Evolutionary conservation across 495 filamentous ascomycete genomes (phyloP).

Genomic region (Xylona heveae): DNA sequence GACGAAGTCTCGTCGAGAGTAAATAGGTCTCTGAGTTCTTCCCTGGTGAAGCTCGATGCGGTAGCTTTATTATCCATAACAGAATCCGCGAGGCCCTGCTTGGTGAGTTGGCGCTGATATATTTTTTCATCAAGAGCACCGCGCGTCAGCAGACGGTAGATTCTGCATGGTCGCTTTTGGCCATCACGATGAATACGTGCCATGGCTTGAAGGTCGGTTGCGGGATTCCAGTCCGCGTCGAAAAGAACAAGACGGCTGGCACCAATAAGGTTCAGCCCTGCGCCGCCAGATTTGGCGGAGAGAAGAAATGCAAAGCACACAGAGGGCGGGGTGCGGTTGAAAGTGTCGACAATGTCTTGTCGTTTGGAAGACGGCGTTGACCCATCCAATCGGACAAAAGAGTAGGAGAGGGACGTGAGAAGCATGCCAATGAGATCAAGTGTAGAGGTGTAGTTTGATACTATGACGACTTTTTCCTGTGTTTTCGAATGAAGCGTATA

Average conservation of each 20-base stretch:
- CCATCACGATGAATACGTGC: conserved; percentile 64
- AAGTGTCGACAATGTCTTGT: conserved; percentile 54
- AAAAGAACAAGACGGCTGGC: conserved; percentile 58
- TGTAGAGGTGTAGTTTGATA: conserved; percentile 67
- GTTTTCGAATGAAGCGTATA: conserved; percentile 37
- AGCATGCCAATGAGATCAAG: conserved; percentile 47
- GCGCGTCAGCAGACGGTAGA: conserved; percentile 53
- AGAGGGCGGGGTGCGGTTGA: conserved; percentile 38
- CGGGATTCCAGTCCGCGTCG: conserved; percentile 71
- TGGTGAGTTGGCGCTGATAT: conserved; percentile 62
- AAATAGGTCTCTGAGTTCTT: conserved; percentile 55
- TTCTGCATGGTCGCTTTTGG: conserved; percentile 46
- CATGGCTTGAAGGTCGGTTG: conserved; percentile 71
- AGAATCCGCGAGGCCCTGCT: conserved; percentile 45
- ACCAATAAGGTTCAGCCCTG: conserved; percentile 59
- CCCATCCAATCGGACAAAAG: conserved; percentile 54
- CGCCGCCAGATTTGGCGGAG: conserved; percentile 58
- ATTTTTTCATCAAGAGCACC: conserved; percentile 70
- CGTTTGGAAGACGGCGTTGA: conserved; percentile 45
- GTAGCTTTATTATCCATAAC: conserved; percentile 42
- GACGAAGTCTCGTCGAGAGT: conserved; percentile 33
- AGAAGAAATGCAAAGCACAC: conserved; percentile 54
- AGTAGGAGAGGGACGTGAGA: conserved; percentile 37
- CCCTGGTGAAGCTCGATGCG: conserved; percentile 36
- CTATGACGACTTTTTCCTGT: conserved; percentile 55